Conservation (phyloP, 139 green algal species). For the Gonium pectorale region DNA sequence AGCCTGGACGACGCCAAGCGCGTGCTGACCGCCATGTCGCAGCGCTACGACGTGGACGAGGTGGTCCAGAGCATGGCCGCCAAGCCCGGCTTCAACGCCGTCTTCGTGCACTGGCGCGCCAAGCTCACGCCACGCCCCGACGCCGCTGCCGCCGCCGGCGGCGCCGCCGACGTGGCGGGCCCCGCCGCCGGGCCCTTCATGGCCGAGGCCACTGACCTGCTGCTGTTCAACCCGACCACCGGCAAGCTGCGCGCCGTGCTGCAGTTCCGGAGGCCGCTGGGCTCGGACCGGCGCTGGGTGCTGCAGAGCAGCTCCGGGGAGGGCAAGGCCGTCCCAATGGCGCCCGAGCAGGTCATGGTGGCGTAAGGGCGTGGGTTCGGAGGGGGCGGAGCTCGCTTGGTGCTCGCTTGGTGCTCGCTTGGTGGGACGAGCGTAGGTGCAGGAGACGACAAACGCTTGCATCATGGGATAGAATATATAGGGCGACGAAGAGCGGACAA, state of each 20-base stretch:
- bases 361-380: no score
- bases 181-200: not conserved
- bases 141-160: not conserved
- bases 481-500: no score
- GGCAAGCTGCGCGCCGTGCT: slow-evolving; percentile 18
- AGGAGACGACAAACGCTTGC: no score
- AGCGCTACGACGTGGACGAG: slow-evolving; percentile 30
- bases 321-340: no score
- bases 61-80: slow-evolving; percentile 7
- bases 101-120: slow-evolving; percentile 34
- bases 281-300: slow-evolving; percentile 1
- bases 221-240: slow-evolving; percentile 2
- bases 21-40: not conserved
- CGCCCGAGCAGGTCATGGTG: no score
- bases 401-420: no score
- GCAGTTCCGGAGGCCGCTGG: slow-evolving; percentile 28
- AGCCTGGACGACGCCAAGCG: slow-evolving; percentile 25
- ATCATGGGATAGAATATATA: no score
- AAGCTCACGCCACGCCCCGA: not conserved
- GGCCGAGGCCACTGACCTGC: slow-evolving; percentile 10
- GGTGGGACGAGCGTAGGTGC: no score
- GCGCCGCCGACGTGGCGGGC: not conserved
- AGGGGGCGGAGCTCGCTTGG: no score
- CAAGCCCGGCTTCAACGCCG: slow-evolving; percentile 30
- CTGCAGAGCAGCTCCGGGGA: no score